Percentiles rank a stretch among this genome's conserved stretches.
phyloP scores from a whole-genome alignment of 345 rosid genomes.

The Hirschfeldia incana region DNA sequence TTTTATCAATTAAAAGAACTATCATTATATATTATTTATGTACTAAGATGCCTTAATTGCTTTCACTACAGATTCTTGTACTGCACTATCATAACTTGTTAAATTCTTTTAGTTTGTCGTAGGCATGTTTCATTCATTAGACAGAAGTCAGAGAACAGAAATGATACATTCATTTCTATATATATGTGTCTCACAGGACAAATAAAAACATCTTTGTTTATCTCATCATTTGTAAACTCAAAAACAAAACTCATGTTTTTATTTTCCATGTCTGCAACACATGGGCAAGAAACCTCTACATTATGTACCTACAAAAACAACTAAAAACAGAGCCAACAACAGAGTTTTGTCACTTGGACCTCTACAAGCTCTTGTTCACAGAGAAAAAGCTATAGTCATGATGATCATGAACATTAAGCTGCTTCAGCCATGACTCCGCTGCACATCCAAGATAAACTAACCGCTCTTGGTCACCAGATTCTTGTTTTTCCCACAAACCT shows the following conservation, averaged over 20 bases:
- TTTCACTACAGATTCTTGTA: neutral
- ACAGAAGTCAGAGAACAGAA: neutral
- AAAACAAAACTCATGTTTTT: neutral
- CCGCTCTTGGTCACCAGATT: conserved; percentile 45
- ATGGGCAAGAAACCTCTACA: neutral
- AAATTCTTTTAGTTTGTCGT: neutral
- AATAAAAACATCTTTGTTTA: neutral
- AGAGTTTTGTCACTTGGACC: neutral
- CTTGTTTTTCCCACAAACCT: conserved; percentile 58
- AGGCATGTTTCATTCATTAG: neutral
- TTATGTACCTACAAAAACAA: conserved; percentile 5
- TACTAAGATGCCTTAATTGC: neutral
- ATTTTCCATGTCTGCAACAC: neutral
- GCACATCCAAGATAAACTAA: conserved; percentile 49
- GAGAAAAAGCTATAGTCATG: conserved; percentile 61
- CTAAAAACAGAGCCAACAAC: neutral
- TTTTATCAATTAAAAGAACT: neutral
- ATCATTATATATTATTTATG: neutral
- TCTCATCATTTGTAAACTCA: neutral
- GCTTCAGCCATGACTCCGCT: conserved; percentile 86
- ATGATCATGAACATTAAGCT: conserved; percentile 59
- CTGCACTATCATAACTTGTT: neutral
- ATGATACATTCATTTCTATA: neutral
- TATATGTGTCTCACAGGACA: neutral
- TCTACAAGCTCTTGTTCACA: conserved; percentile 34